Base-by-base conservation (phyloP, 768 basidiomycete species). In the Auricularia auricula-judae region DNA sequence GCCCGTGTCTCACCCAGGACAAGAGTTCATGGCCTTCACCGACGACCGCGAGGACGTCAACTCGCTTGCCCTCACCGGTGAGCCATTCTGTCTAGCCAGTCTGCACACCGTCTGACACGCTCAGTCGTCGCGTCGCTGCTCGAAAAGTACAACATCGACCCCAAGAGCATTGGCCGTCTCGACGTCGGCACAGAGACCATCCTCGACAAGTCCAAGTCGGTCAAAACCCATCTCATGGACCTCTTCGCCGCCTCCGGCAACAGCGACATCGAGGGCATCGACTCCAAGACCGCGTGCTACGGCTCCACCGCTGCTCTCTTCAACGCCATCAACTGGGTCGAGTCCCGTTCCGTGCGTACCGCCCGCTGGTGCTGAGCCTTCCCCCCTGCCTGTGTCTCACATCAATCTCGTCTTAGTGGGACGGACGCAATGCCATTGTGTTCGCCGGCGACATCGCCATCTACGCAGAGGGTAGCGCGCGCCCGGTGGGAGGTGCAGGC, bases 1-100 rank as follows among this genome's bases (percentile, higher is more conserved):
- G 56, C 56, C 14, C 56, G 34, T 59, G 34, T 59, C 56, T 51
- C 56, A 29, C n/a, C 53, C 53, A 59, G 97, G 95, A 65, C 93
- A 96, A 76, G 87, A 95, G 75, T 93, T 86, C 81, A 99, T 99
- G 97, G 93, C 96, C 39, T 98, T 92, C 85, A 90, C 90, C 65
- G 95, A 98, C 74, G 97, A 99, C 82, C 87, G 92, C 64, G 97
- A 99, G 76, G 96, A 99, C 79, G 96, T 99, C 81, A 96, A 97
- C 85, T 96, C 94, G 11, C 94, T 98, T 75, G 88, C 93, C 47
- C 77, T 99, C 68, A 96, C 92, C 71, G 93, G 95, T 93, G 65
- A 66, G 87, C 72, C 16, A 29, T 51, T 65, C 36, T 36, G n/a
- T 16, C 36, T 36, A 34, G 34, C 36, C 66, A 33, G 59, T 63